phyloP scores from a whole-genome alignment of 2,329 filamentous ascomycete species.

The Stagonosporopsis cucurbitacearum region DNA sequence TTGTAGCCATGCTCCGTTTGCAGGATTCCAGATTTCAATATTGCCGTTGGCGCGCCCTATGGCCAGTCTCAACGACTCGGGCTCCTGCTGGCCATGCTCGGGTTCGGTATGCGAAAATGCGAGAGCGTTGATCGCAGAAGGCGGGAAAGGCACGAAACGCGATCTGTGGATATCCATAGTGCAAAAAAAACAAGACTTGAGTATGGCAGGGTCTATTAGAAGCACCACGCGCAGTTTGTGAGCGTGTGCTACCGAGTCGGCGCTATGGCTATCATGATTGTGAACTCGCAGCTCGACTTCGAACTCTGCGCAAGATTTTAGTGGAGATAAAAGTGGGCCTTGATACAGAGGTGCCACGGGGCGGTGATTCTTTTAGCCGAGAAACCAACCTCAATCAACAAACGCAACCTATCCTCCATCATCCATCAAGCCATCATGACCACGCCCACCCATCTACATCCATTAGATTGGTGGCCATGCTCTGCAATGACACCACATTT shows the following conservation, averaged over 20 bases:
- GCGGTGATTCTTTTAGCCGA: not conserved
- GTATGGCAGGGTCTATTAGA: not conserved
- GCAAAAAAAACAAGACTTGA: not conserved
- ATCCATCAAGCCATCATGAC: not conserved
- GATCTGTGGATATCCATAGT: constrained; percentile 95
- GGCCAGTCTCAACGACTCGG: constrained; percentile 75
- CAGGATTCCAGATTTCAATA: constrained; percentile 97
- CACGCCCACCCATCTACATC: constrained; percentile 10
- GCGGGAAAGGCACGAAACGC: constrained; percentile 91
- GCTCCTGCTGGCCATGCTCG: constrained; percentile 49
- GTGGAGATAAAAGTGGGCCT: not conserved
- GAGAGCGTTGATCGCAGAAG: constrained; percentile 90
- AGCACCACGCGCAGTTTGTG: constrained; percentile 21
- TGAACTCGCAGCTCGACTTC: constrained; percentile 12
- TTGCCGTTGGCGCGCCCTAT: constrained; percentile 93
- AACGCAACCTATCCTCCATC: not conserved
- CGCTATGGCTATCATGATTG: constrained; percentile 23
- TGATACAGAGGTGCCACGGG: not conserved
- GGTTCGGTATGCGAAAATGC: constrained; percentile 79
- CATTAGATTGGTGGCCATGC: constrained; percentile 8
- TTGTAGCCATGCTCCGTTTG: constrained; percentile 83
- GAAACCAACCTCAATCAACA: not conserved
- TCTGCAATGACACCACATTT: not conserved
- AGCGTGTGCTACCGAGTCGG: constrained; percentile 26
- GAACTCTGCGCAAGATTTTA: constrained; percentile 28